Base-by-base conservation (phyloP, 352 stramenopile species). In the Globisporangium splendens region DNA sequence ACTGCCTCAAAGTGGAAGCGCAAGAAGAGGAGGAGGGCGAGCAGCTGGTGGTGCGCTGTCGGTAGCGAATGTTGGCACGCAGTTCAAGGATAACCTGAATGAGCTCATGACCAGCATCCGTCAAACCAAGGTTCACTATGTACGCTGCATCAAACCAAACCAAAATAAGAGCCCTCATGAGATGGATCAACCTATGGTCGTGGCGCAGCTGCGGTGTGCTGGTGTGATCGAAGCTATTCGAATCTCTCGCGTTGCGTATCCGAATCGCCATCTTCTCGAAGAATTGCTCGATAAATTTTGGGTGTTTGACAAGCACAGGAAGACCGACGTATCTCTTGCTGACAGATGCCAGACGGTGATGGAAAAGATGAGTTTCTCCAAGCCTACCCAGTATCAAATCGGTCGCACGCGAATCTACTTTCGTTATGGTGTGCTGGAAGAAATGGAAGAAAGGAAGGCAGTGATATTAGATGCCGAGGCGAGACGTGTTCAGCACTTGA, bases 61-160 rank as follows among this genome's bases (percentile, higher is more conserved):
- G 1, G 68, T 88, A 4, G 68, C 67, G 13, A 92, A 84, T 43
- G 83, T 91, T 18, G 81, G 84, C 10, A 89, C 79, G 0, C 89
- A 96, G 62, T 93, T 92, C 60, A 96, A 96, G 47, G 79, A 88
- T 51, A 93, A 98, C 50, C 75, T 99, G 7, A 86, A 84, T 50
- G 79, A 96, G 59, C 81, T 99, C 28, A 96, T 99, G 64, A 82
- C 80, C 15, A 97, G 89, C 48, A 93, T 99, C 38, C 87, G 96
- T 22, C 75, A 86, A 48, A 98, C 95, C 6, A 91, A 98, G 53
- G 95, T 98, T 1, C 96, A 99, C 61, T 99, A 99, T 62, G 96
- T 99, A 39, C 88, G 97, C n/a, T 99, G 97, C 69, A 96, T 99
- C 59, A 99, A 99, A 70, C 96, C 97, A 1, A 99, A 99, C 72